A percentile compares a stretch with the other conserved stretches of the same genome.
These are phyloP conservation scores for Kluyveromyces nonfermentans DNA, from an alignment of 805 yeast genomes.

Conservation along the genomic window DNA sequence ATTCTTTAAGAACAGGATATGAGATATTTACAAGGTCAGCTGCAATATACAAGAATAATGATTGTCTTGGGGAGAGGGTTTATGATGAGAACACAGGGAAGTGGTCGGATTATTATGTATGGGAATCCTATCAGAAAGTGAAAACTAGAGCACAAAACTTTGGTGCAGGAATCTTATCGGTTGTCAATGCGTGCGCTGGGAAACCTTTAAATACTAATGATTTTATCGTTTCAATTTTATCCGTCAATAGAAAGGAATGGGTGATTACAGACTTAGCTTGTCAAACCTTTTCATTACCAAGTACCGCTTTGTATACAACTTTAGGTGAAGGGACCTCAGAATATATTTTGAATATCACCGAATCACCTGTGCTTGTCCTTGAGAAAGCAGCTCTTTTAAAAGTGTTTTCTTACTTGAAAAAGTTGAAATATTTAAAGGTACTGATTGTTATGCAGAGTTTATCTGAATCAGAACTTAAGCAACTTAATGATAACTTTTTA, in stretches of 20 bases:
- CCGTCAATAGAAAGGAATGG: constrained; percentile 62
- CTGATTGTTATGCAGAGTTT: constrained; percentile 49
- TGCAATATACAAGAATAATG: constrained; percentile 28
- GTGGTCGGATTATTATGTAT: constrained; percentile 36
- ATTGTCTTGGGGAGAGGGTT: constrained; percentile 40
- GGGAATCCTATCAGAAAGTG: constrained; percentile 35
- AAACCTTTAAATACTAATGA: constrained; percentile 24
- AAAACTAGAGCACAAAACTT: constrained; percentile 36
- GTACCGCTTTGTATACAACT: constrained; percentile 49
- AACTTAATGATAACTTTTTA: constrained; percentile 24
- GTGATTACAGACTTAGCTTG: constrained; percentile 59
- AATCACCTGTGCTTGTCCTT: constrained; percentile 50
- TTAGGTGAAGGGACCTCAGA: constrained; percentile 51
- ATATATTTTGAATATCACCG: constrained; percentile 52
- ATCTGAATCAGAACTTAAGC: constrained; percentile 25
- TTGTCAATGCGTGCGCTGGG: constrained; percentile 32
- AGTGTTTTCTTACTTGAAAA: constrained; percentile 38
- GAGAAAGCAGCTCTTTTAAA: constrained; percentile 42
- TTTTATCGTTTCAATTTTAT: constrained; percentile 47
- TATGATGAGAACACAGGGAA: constrained; percentile 26
- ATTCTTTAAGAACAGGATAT: constrained; percentile 36
- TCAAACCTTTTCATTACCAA: constrained; percentile 44
- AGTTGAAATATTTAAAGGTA: constrained; percentile 36
- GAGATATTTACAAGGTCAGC: constrained; percentile 37
- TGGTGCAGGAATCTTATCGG: constrained; percentile 46